A percentile compares a stretch with the other conserved stretches of the same genome.
Evolutionary conservation across 441 rosid genomes (phyloP).

Genomic region (Adansonia rubrostipa): DNA sequence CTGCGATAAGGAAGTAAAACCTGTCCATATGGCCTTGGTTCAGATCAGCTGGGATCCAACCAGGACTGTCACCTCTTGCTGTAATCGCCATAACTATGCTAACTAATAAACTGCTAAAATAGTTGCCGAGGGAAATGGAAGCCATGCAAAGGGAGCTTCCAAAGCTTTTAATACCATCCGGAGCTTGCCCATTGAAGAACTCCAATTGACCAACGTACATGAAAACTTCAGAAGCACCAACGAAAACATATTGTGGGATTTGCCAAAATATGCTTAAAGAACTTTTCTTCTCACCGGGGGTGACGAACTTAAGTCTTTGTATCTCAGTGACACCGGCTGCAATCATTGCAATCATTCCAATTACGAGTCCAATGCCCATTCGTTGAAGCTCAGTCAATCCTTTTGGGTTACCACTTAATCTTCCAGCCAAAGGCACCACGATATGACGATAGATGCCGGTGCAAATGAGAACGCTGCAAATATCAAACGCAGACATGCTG

Average conservation of each 20-base stretch:
- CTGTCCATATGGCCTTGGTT: slow-evolving; percentile 81
- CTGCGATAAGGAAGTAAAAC: slow-evolving; percentile 73
- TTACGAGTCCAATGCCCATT: slow-evolving; percentile 82
- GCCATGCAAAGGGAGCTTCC: slow-evolving; percentile 98
- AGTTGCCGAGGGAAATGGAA: slow-evolving; percentile 87
- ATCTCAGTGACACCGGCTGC: slow-evolving; percentile 83
- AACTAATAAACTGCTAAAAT: slow-evolving; percentile 75
- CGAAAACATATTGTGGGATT: slow-evolving; percentile 78
- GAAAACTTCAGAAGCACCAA: slow-evolving; percentile 88
- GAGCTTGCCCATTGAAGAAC: slow-evolving; percentile 87
- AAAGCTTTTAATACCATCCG: slow-evolving; percentile 88
- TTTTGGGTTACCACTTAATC: slow-evolving; percentile 49
- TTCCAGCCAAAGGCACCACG: slow-evolving; percentile 61
- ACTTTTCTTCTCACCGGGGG: slow-evolving; percentile 57
- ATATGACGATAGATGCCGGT: slow-evolving; percentile 71
- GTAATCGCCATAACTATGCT: slow-evolving; percentile 73
- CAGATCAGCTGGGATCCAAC: slow-evolving; percentile 82
- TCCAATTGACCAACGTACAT: slow-evolving; percentile 94
- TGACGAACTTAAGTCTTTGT: slow-evolving; percentile 50
- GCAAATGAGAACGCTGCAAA: slow-evolving; percentile 71
- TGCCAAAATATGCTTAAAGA: slow-evolving; percentile 85
- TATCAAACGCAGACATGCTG: slow-evolving; percentile 90
- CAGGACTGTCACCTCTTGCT: slow-evolving; percentile 53
- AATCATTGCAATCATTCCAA: slow-evolving; percentile 81
- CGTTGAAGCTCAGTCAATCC: slow-evolving; percentile 81